Evolutionary conservation across 805 yeast genomes (phyloP).

Genomic region (Saccharomycopsis lassenensis): DNA sequence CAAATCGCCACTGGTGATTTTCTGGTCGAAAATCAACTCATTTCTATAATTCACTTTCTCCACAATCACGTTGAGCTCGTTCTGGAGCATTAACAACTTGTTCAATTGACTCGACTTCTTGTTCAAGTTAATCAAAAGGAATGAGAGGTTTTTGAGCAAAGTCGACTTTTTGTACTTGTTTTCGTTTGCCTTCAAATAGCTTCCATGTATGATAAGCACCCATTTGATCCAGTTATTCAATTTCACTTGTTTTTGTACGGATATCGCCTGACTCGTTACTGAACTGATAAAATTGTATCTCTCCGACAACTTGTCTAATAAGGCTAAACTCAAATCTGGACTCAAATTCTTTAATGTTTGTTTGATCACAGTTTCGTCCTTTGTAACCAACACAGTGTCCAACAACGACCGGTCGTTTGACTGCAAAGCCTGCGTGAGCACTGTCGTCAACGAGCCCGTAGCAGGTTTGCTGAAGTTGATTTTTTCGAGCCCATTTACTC

Average conservation of each 20-base stretch:
- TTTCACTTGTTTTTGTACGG: constrained; percentile 29
- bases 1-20: constrained; percentile 12
- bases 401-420: constrained; percentile 78
- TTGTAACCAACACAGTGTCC: constrained; percentile 62
- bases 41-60: constrained; percentile 41
- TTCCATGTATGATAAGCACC: constrained; percentile 77
- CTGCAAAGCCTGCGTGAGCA: constrained; percentile 80
- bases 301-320: constrained; percentile 52
- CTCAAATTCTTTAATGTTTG: constrained; percentile 46
- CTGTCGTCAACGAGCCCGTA: constrained; percentile 70
- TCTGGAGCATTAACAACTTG: constrained; percentile 68
- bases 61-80: constrained; percentile 61
- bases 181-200: constrained; percentile 44
- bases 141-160: constrained; percentile 38
- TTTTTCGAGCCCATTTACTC: too few relatives aligned
- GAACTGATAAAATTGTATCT: constrained; percentile 22
- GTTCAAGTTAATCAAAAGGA: constrained; percentile 45
- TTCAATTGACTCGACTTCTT: constrained; percentile 61
- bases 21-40: constrained; percentile 35
- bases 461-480: too few relatives aligned
- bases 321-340: constrained; percentile 39
- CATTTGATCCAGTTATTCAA: constrained; percentile 75
- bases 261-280: constrained; percentile 33
- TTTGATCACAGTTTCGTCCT: constrained; percentile 41
- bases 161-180: constrained; percentile 30